Conservation (phyloP, 2,329 filamentous ascomycete species). For the Tolypocladium guangdongense region DNA sequence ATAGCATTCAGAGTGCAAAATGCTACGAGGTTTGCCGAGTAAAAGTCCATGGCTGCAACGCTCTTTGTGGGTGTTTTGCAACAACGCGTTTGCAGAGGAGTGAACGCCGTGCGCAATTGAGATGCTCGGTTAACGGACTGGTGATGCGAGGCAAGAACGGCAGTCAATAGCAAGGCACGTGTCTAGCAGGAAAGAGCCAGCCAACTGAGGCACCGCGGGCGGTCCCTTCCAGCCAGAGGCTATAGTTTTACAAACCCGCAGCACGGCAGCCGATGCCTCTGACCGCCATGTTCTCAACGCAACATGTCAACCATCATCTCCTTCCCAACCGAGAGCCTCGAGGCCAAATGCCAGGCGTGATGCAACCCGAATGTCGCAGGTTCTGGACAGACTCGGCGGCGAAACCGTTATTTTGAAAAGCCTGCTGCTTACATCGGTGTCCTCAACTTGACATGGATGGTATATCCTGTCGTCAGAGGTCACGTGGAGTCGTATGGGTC, state of each 20-base stretch:
- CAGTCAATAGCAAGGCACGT: neutral
- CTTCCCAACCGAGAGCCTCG: neutral
- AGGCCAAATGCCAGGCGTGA: neutral
- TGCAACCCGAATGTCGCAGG: too few relatives aligned
- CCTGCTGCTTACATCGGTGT: neutral
- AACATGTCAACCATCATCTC: neutral
- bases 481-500: neutral
- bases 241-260: neutral
- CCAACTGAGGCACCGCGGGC: too few relatives aligned
- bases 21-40: neutral
- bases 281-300: neutral
- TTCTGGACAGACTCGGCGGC: neutral
- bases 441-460: neutral
- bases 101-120: neutral
- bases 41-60: conserved; percentile 3
- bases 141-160: neutral
- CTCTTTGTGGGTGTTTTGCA: neutral
- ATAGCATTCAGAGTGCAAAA: neutral
- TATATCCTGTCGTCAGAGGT: neutral
- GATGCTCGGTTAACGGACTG: neutral
- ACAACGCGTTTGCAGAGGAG: neutral
- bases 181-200: too few relatives aligned
- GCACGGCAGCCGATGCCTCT: neutral
- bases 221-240: too few relatives aligned
- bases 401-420: neutral